A percentile compares a stretch with the other conserved stretches of the same genome.
Conservation (phyloP, 1,284 basidiomycete genomes). For the Stereum hirsutum region DNA sequence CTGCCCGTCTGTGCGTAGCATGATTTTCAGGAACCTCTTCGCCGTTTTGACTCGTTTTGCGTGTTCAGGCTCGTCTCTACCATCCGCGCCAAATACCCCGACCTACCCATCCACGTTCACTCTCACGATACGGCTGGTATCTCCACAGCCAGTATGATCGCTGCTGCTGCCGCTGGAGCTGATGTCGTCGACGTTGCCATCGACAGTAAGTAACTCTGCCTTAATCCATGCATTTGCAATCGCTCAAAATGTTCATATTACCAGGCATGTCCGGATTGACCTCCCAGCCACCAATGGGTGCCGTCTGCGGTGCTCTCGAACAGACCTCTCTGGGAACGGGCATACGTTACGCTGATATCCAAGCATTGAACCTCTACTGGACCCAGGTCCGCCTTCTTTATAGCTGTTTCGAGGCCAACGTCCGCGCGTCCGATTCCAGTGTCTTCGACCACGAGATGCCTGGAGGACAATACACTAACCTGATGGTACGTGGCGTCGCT, state of each 20-base stretch:
- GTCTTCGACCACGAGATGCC: conserved; percentile 99
- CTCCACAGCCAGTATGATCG: conserved; percentile 93
- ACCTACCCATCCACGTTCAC: conserved; percentile 98
- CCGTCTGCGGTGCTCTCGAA: conserved; percentile 89
- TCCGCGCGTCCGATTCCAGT: conserved; percentile 92
- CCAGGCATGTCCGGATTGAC: conserved; percentile 96
- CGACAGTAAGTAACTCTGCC: conserved; percentile 59
- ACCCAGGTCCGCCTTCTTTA: conserved; percentile 95
- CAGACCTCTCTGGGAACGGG: conserved; percentile 94
- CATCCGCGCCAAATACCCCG: conserved; percentile 93
- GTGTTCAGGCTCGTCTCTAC: conserved; percentile 70
- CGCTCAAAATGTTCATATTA: background rate
- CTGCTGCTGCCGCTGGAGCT: conserved; percentile 91
- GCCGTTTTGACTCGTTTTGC: background rate
- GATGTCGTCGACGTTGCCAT: conserved; percentile 99
- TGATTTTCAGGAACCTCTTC: background rate
- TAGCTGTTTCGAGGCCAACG: conserved; percentile 97
- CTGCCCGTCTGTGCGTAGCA: conserved; percentile 78
- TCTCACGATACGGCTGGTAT: conserved; percentile 99
- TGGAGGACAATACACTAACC: conserved; percentile 94
- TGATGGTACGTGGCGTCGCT: conserved; percentile 58
- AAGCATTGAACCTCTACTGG: conserved; percentile 98
- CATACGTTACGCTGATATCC: conserved; percentile 96
- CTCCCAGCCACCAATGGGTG: conserved; percentile 98
- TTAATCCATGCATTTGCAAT: background rate